These are phyloP conservation scores for Phytophthora quininea DNA, from an alignment of 352 stramenopile species.

Conservation along the genomic window DNA sequence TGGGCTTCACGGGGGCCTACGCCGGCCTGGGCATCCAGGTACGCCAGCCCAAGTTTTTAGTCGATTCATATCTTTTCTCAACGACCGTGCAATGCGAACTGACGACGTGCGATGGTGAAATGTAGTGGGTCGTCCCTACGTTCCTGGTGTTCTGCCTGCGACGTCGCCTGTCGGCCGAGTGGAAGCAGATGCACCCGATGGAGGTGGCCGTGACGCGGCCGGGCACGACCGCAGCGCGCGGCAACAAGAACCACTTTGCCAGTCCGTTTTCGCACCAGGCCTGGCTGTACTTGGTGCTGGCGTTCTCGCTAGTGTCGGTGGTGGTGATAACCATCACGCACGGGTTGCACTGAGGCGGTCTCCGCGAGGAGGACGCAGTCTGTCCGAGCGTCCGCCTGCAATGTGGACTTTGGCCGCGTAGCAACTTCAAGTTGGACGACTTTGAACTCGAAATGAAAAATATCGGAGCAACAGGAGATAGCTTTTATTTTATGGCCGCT, in stretches of 20 bases:
- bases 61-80: conserved; percentile 28
- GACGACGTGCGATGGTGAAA: conserved; percentile 35
- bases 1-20: conserved; percentile 87
- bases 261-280: conserved; percentile 69
- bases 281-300: conserved; percentile 78
- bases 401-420: no score
- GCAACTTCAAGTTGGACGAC: neutral
- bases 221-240: conserved; percentile 15
- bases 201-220: conserved; percentile 30
- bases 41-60: conserved; percentile 20
- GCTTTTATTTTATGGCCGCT: no score
- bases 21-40: conserved; percentile 87
- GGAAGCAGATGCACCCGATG: conserved; percentile 44
- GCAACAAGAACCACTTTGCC: conserved; percentile 69
- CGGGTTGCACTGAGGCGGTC: conserved; percentile 38
- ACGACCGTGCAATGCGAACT: conserved; percentile 15
- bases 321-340: conserved; percentile 81
- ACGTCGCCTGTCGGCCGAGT: conserved; percentile 52
- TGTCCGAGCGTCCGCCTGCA: no score
- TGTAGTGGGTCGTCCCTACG: conserved; percentile 83
- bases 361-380: neutral
- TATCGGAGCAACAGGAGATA: no score
- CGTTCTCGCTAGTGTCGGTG: conserved; percentile 61
- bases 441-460: no score
- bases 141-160: conserved; percentile 80